phyloP scores from a whole-genome alignment of 768 basidiomycete genomes.

The Trametes coccinea region DNA sequence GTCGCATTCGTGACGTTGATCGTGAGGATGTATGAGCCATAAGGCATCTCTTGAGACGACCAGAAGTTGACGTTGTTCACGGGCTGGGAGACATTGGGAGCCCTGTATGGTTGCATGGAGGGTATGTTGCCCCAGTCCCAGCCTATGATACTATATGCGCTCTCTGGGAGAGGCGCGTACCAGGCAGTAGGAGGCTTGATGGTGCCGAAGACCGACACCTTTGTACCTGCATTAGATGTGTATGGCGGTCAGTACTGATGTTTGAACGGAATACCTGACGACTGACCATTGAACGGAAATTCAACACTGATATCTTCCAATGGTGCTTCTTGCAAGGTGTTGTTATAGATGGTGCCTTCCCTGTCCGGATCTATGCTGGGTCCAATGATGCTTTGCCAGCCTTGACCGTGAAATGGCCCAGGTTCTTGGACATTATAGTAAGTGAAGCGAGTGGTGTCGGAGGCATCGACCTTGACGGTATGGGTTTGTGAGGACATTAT shows the following conservation, averaged over 20 bases:
- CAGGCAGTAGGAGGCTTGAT: neutral
- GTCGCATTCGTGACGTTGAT: conserved; percentile 6
- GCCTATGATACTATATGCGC: neutral
- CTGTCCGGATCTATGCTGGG: neutral
- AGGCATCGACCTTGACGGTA: neutral
- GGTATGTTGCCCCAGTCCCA: neutral
- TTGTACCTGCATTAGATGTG: neutral
- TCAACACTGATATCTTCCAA: neutral
- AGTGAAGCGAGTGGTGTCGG: neutral
- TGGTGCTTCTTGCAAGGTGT: neutral
- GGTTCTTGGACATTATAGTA: neutral
- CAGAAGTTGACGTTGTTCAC: conserved; percentile 7
- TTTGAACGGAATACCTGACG: neutral
- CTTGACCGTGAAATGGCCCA: neutral
- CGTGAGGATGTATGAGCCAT: neutral
- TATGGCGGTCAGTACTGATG: neutral
- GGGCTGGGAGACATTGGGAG: neutral
- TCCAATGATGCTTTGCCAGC: neutral
- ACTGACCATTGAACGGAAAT: neutral
- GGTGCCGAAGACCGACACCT: conserved; percentile 1
- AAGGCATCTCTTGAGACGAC: neutral
- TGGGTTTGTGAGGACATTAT: neutral
- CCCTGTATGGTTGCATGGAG: neutral
- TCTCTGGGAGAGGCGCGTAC: neutral
- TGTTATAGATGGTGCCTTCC: conserved; percentile 1